Evolutionary conservation across 164 flowering plant species (phyloP), one percentile per base, ranked within the genome.

Genomic region (Echeveria elegans): DNA sequence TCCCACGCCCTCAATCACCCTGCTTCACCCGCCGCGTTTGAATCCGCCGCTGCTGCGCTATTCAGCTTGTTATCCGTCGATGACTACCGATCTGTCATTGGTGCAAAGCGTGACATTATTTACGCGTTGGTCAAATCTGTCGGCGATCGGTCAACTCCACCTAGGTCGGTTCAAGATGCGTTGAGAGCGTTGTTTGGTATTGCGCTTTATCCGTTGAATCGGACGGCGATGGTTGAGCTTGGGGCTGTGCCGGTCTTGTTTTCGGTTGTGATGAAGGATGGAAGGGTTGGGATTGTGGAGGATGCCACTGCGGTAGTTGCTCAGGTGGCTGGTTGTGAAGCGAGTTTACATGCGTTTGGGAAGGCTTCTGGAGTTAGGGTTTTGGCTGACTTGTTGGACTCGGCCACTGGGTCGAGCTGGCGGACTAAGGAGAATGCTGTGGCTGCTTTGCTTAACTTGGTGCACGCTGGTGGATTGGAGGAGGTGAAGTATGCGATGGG

Each of bases 261-360:
- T 48, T 64, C 82, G 4, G 37, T 86, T 18, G 82, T 87, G 9
- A 67, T 84, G 47, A 85, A 77, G 64, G 92, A 82, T 37, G 84
- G 81, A 30, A 65, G 89, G 32, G 71, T 81, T 2, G 97, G 97
- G 61, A 56, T 94, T 7, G 80, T 87, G 68, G 97, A 91, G 78
- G 99, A 94, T 52, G 87, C 92, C 1, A 82, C 90, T 8, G 99
- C 99, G 50, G 96, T 94, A 70, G 75, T 89, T n/a, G 99, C 96
- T 28, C 99, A 94, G 73, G 70, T 94, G 0, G 96, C 96, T 2
- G 97, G 93, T 9, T 88, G 97, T 71, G 81, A 78, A 69, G 97
- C 83, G 81, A 78, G 87, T 43, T 78, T 73, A 23, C 88, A 80
- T 21, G 96, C 80, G 6, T 85, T 91, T 66, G 66, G 81, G 72